Percentiles rank a stretch among this genome's conserved stretches.
phyloP scores from a whole-genome alignment of 2,329 filamentous ascomycete genomes.

The Pyrenophora seminiperda region DNA sequence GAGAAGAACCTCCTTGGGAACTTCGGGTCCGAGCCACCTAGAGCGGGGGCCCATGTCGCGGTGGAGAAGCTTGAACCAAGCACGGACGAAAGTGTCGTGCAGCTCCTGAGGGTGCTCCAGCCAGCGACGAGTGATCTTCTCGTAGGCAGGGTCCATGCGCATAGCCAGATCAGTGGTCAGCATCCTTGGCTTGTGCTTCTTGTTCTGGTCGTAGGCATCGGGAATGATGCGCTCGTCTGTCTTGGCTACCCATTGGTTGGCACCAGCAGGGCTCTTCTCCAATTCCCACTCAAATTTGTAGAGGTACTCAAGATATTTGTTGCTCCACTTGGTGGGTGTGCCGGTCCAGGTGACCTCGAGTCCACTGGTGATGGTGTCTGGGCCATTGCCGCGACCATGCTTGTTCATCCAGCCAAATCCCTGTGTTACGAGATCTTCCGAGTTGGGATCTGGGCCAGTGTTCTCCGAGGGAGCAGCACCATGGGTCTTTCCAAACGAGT shows the following conservation, averaged over 20 bases:
- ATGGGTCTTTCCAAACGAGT: slow-evolving; percentile 82
- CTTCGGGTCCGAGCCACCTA: slow-evolving; percentile 76
- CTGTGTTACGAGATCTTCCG: slow-evolving; percentile 66
- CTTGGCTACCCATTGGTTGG: slow-evolving; percentile 78
- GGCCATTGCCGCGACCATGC: slow-evolving; percentile 68
- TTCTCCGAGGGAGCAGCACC: slow-evolving; percentile 69
- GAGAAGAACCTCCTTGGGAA: slow-evolving; percentile 69
- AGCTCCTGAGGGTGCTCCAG: slow-evolving; percentile 71
- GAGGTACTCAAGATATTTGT: slow-evolving; percentile 74
- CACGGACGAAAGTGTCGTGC: slow-evolving; percentile 70
- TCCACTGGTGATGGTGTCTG: slow-evolving; percentile 74
- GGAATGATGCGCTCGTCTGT: slow-evolving; percentile 69
- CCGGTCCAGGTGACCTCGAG: slow-evolving; percentile 81
- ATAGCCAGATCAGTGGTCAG: slow-evolving; percentile 76
- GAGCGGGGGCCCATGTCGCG: slow-evolving; percentile 75
- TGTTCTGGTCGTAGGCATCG: slow-evolving; percentile 69
- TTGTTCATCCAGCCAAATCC: slow-evolving; percentile 75
- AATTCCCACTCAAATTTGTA: slow-evolving; percentile 81
- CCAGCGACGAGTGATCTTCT: slow-evolving; percentile 76
- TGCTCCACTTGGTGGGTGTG: slow-evolving; percentile 77
- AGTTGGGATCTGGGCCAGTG: slow-evolving; percentile 70
- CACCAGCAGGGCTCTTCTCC: slow-evolving; percentile 75
- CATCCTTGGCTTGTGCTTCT: slow-evolving; percentile 78
- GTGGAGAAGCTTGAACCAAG: slow-evolving; percentile 85
- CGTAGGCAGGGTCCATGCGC: slow-evolving; percentile 72